Evolutionary conservation across 2,329 filamentous ascomycete species (phyloP).

Genomic region (Dothidotthia symphoricarpi): DNA sequence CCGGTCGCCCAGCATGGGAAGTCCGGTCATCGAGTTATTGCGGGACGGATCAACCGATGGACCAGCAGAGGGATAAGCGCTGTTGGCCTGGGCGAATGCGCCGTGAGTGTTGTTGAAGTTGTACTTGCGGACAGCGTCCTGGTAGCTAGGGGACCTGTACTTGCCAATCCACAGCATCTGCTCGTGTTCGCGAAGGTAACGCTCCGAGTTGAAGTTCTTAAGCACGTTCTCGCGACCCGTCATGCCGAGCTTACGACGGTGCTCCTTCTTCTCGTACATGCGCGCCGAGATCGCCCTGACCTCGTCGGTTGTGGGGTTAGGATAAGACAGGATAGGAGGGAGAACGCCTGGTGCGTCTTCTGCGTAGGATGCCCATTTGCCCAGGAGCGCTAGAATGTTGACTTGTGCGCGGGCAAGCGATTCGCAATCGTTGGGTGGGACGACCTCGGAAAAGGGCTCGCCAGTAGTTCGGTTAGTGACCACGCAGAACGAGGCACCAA

Average conservation of each 20-base stretch:
- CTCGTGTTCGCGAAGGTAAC: constrained; percentile 62
- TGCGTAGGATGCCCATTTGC: constrained; percentile 60
- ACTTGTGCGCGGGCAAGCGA: constrained; percentile 62
- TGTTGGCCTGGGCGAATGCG: neutral
- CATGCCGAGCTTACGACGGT: constrained; percentile 58
- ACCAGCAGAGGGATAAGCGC: neutral
- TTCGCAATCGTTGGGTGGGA: constrained; percentile 62
- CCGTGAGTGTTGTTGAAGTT: neutral
- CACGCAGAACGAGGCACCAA: constrained; percentile 54
- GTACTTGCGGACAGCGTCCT: neutral
- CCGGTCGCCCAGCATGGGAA: neutral
- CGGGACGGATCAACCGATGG: neutral
- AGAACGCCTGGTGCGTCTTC: constrained; percentile 47
- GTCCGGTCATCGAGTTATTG: neutral
- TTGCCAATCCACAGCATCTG: constrained; percentile 49
- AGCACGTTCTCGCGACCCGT: constrained; percentile 57
- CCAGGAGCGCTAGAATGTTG: constrained; percentile 60
- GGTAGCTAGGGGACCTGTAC: constrained; percentile 5
- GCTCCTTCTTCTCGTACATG: constrained; percentile 58
- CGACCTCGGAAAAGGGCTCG: constrained; percentile 58
- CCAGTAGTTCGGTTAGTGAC: constrained; percentile 50
- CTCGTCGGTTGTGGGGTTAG: constrained; percentile 48
- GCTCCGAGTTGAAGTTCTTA: constrained; percentile 57
- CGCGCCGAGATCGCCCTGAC: constrained; percentile 54
- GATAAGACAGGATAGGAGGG: constrained; percentile 45